Base-by-base conservation (phyloP, 2,329 filamentous ascomycete species). In the Colletotrichum sp. region DNA sequence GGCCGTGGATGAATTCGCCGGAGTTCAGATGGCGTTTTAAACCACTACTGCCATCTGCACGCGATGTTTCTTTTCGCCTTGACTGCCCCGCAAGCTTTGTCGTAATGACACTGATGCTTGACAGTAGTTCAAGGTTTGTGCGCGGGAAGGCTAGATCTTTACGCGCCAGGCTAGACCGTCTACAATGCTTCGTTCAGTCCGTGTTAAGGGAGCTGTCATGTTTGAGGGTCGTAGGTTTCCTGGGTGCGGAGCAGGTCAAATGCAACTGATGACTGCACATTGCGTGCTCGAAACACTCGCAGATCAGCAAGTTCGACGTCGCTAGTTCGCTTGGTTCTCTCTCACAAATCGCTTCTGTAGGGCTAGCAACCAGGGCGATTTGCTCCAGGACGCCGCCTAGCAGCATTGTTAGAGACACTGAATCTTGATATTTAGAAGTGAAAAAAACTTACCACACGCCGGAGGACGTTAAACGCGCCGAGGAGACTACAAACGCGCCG, bases 21-120 rank as follows among this genome's bases (percentile, higher is more conserved):
- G 34, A 59, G 44, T 75, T 75, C 74, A 67, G 74, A 75, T 74
- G 74, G 34, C 74, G 70, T 68, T 73, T 69, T 57, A 64, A 60
- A 39, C 22, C 34, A 22, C 34, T 55, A 69, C 24, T n/a, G 44
- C 57, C 26, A 60, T 60, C 26, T 63, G 72, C 26, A 36, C 24
- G 44, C 44, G 39, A 63, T 63, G n/a, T 26, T 48, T 57, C 67
- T 62, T 22, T 48, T 5, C 67, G 24, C 55, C 55, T 69, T 62
- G 67, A 69, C 55, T 44, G 67, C 68, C 59, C 36, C 28, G 59
- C 57, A 48, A 15, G 55, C 26, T 26, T 24, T 34, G 67, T 28
- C 39, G 18, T 70, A 18, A 9, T 68, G 65, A 22, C 48, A 68
- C 48, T 32, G 28, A 68, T 26, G n/a, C n/a, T 57, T 36, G 44